phyloP scores from a whole-genome alignment of 441 rosid genomes.

The Euphorbia schlechtendalii region DNA sequence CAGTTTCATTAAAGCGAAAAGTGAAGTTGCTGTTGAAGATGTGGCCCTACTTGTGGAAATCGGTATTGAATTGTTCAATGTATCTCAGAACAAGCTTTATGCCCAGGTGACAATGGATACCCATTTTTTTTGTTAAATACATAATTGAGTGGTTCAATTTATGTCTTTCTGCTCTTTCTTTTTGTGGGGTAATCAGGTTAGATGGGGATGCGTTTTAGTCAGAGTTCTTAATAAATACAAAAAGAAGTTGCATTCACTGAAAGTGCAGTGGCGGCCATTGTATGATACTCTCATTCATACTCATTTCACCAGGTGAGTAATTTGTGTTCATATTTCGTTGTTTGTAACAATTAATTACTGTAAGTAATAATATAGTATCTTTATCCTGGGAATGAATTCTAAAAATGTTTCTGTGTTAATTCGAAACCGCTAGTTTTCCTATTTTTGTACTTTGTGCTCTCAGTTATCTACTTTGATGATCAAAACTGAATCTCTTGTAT shows the following conservation, averaged over 20 bases:
- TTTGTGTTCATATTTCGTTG: neutral
- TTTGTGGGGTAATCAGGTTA: conserved; percentile 47
- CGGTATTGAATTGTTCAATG: conserved; percentile 67
- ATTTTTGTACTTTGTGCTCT: neutral
- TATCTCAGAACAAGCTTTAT: conserved; percentile 69
- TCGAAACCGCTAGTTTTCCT: neutral
- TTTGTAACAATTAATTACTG: neutral
- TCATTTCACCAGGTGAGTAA: conserved; percentile 70
- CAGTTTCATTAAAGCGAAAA: conserved; percentile 89
- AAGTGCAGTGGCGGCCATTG: conserved; percentile 85
- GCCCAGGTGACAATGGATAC: conserved; percentile 55
- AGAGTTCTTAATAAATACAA: conserved; percentile 73
- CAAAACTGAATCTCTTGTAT: conserved; percentile 1
- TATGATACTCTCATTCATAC: no score
- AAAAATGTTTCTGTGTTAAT: neutral
- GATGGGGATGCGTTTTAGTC: conserved; percentile 90
- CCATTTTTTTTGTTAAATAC: conserved; percentile 16
- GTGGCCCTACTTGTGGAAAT: conserved; percentile 57
- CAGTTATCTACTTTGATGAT: neutral
- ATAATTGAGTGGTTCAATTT: conserved; percentile 11
- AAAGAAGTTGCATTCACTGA: conserved; percentile 60
- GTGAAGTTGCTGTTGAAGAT: conserved; percentile 75
- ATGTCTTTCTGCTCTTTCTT: conserved; percentile 1
- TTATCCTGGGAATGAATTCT: neutral
- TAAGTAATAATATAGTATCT: neutral